Percentiles rank a stretch among this genome's conserved stretches.
Conservation (phyloP, 371 early-diverging fungal genomes). For the Actinomortierella ambigua region DNA sequence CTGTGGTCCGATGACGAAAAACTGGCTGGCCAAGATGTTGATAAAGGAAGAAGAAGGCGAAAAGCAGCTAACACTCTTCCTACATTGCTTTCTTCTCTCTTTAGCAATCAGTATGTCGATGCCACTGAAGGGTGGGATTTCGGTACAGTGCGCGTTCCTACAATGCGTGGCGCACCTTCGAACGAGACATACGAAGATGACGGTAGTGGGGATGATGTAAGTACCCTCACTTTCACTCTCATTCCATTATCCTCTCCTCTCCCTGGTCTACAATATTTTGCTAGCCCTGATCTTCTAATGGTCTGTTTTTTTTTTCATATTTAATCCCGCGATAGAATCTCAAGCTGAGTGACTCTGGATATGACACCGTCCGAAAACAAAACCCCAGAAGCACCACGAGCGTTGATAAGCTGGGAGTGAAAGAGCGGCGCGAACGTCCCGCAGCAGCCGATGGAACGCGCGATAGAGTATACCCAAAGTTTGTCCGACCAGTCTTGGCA, state of each 20-base stretch:
- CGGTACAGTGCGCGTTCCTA: constrained; percentile 56
- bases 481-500: constrained; percentile 37
- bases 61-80: not conserved
- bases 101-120: constrained; percentile 41
- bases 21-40: too few relatives aligned
- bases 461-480: constrained; percentile 40
- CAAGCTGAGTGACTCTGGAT: constrained; percentile 31
- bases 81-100: too few relatives aligned
- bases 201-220: constrained; percentile 10
- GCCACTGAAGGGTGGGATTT: constrained; percentile 58
- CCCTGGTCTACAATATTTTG: not conserved
- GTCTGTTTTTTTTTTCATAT: not conserved
- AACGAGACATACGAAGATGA: constrained; percentile 5
- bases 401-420: constrained; percentile 28
- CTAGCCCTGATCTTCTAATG: not conserved
- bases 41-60: not conserved
- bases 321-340: constrained; percentile 4
- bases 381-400: constrained; percentile 20
- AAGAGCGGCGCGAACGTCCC: constrained; percentile 37
- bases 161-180: constrained; percentile 26
- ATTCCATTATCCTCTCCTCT: not conserved
- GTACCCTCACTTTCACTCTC: not conserved
- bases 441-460: constrained; percentile 26
- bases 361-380: constrained; percentile 39
- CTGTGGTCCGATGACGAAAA: too few relatives aligned